These are phyloP conservation scores for Ophiosphaerella narmari DNA, from an alignment of 2,329 filamentous ascomycete genomes.

Conservation along the genomic window DNA sequence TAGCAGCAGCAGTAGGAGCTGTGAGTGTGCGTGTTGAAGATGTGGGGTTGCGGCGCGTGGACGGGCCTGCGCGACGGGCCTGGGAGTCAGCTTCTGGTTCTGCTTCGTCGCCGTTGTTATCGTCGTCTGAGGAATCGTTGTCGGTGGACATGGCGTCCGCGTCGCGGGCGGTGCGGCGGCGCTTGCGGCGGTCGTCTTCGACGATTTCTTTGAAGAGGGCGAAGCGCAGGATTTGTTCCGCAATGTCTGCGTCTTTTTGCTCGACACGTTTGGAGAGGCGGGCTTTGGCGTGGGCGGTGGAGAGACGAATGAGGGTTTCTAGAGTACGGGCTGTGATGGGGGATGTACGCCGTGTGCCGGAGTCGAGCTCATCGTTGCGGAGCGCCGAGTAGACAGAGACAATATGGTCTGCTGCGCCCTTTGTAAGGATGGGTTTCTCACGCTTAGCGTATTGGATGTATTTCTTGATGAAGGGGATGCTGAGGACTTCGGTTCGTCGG, in stretches of 20 bases:
- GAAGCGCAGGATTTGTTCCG: slow-evolving; percentile 88
- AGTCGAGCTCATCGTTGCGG: slow-evolving; percentile 93
- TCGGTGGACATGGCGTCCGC: slow-evolving; percentile 60
- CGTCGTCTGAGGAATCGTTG: slow-evolving; percentile 63
- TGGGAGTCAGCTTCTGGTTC: slow-evolving; percentile 22
- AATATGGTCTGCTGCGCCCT: slow-evolving; percentile 90
- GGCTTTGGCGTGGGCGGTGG: slow-evolving; percentile 93
- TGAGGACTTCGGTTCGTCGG: slow-evolving; percentile 84
- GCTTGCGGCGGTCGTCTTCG: slow-evolving; percentile 76
- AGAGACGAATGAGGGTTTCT: slow-evolving; percentile 96
- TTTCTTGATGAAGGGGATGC: slow-evolving; percentile 98
- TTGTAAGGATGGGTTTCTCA: slow-evolving; percentile 85
- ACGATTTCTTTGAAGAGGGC: slow-evolving; percentile 97
- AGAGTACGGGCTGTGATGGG: slow-evolving; percentile 96
- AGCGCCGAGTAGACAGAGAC: slow-evolving; percentile 88
- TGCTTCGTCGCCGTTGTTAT: slow-evolving; percentile 61
- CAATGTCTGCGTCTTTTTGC: slow-evolving; percentile 83
- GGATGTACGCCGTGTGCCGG: slow-evolving; percentile 89
- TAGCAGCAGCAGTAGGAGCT: slow-evolving; percentile 27
- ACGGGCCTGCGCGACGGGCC: slow-evolving; percentile 42
- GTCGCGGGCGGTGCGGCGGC: slow-evolving; percentile 72
- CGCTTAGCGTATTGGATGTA: slow-evolving; percentile 98
- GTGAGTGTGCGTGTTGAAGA: slow-evolving; percentile 37
- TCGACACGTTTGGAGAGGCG: slow-evolving; percentile 87
- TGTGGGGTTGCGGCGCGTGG: slow-evolving; percentile 39